Evolutionary conservation across 495 filamentous ascomycete genomes (phyloP).

Genomic region (Evansstolkia leycettana): DNA sequence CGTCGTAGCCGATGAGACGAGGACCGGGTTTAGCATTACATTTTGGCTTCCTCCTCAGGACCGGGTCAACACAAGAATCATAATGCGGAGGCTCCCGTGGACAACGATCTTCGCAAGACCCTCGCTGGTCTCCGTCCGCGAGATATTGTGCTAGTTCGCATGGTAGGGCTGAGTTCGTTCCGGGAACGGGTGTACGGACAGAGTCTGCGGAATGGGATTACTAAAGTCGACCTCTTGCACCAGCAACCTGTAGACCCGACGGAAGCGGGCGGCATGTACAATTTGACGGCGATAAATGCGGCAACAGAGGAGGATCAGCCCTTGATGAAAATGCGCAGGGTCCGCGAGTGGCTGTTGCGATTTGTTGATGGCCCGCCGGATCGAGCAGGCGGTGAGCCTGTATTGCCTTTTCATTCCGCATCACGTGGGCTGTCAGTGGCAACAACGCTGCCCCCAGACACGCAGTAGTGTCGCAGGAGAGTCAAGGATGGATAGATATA

Average conservation of each 20-base stretch:
- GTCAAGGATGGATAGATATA: no score
- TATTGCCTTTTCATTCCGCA: constrained; percentile 4
- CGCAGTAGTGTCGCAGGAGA: no score
- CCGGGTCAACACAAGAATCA: no score
- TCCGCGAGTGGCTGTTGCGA: constrained; percentile 60
- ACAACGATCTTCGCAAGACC: constrained; percentile 24
- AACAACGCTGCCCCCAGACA: constrained; percentile 39
- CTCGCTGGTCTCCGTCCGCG: constrained; percentile 45
- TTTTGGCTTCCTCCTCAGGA: constrained; percentile 55
- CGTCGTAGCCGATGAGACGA: constrained; percentile 77
- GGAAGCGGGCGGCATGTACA: constrained; percentile 28
- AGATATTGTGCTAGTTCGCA: constrained; percentile 65
- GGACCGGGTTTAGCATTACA: constrained; percentile 66
- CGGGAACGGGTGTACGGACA: constrained; percentile 65
- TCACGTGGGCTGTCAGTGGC: constrained; percentile 24
- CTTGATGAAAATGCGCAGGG: constrained; percentile 49
- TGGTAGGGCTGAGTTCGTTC: constrained; percentile 66
- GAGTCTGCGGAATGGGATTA: constrained; percentile 55
- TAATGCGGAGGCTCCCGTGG: constrained; percentile 4
- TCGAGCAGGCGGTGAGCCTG: constrained; percentile 22
- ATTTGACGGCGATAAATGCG: constrained; percentile 3
- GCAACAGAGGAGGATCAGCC: constrained; percentile 32
- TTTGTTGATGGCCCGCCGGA: constrained; percentile 48
- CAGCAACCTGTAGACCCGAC: constrained; percentile 26
- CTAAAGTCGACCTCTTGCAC: constrained; percentile 58